phyloP scores from a whole-genome alignment of 805 yeast genomes.

The Sugiyamaella floridensis region DNA sequence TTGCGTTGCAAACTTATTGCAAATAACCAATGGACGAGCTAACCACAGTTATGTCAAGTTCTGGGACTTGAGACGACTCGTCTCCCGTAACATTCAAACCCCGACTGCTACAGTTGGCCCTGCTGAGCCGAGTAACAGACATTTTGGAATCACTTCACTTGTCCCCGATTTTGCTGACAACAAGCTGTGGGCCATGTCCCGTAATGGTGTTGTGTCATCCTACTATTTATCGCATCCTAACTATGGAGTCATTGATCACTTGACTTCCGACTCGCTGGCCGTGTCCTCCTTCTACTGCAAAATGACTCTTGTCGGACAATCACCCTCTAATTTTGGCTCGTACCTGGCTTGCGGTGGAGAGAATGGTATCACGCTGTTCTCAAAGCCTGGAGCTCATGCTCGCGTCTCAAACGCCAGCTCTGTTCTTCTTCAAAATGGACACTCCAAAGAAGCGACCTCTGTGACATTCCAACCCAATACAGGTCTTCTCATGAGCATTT shows the following conservation, averaged over 20 bases:
- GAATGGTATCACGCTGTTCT: conserved; percentile 11
- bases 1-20: too few relatives aligned
- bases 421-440: conserved; percentile 11
- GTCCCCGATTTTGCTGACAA: conserved; percentile 11
- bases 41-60: conserved; percentile 13
- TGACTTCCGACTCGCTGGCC: conserved; percentile 9
- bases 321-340: conserved; percentile 9
- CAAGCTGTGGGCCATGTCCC: conserved; percentile 21
- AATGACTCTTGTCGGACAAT: conserved; percentile 12
- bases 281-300: conserved; percentile 17
- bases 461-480: conserved; percentile 8
- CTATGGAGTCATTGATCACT: conserved; percentile 4
- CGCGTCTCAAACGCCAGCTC: conserved; percentile 1
- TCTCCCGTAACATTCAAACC: conserved; percentile 1
- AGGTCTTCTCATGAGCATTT: conserved; percentile 10
- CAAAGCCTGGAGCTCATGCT: conserved; percentile 6
- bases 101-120: conserved; percentile 2
- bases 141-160: conserved; percentile 17
- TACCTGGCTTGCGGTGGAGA: conserved; percentile 20
- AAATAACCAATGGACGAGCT: too few relatives aligned
- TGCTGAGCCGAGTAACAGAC: neutral
- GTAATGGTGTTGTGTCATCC: conserved; percentile 15
- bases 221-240: conserved; percentile 3
- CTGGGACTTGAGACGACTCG: conserved; percentile 25
- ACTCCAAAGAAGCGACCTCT: conserved; percentile 12